These are phyloP conservation scores for Chlorella sp. DNA, from an alignment of 139 green algal genomes.

Conservation along the genomic window DNA sequence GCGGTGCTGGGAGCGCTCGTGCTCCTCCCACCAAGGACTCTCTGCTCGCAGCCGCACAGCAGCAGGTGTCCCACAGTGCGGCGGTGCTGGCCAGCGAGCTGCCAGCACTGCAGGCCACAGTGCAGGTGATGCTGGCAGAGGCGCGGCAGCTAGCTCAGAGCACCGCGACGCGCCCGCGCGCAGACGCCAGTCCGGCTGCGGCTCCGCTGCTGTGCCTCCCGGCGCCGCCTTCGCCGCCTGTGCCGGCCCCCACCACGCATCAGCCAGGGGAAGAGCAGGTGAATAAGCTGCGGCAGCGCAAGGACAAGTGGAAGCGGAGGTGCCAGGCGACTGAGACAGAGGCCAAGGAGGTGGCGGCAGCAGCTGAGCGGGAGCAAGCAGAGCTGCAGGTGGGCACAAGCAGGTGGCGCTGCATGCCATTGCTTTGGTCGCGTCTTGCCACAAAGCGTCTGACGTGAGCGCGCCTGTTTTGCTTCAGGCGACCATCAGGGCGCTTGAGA, in stretches of 20 bases:
- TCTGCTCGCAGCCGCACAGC: neutral
- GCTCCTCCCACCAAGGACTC: neutral
- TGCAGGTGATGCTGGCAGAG: constrained; percentile 21
- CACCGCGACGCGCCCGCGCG: neutral
- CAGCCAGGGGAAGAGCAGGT: neutral
- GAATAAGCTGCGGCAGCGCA: constrained; percentile 1
- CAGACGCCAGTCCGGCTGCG: neutral
- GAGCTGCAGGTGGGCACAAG: constrained; percentile 3
- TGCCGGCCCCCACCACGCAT: neutral
- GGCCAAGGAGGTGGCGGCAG: neutral
- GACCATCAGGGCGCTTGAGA: too few relatives aligned
- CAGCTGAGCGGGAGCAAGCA: too few relatives aligned
- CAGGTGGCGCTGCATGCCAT: neutral
- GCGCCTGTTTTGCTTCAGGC: too few relatives aligned
- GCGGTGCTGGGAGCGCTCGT: neutral
- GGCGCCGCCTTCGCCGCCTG: neutral
- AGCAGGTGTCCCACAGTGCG: constrained; percentile 9
- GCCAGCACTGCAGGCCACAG: constrained; percentile 22
- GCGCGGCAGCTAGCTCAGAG: neutral
- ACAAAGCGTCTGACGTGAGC: too few relatives aligned
- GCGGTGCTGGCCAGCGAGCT: constrained; percentile 32
- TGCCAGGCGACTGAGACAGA: constrained; percentile 25
- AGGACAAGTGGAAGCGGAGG: constrained; percentile 40
- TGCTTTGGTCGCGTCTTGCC: too few relatives aligned
- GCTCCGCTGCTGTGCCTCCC: neutral